Evolutionary conservation across 1,284 basidiomycete species (phyloP), one percentile per base, ranked within the genome.

Genomic region (Clitocybe nebularis): DNA sequence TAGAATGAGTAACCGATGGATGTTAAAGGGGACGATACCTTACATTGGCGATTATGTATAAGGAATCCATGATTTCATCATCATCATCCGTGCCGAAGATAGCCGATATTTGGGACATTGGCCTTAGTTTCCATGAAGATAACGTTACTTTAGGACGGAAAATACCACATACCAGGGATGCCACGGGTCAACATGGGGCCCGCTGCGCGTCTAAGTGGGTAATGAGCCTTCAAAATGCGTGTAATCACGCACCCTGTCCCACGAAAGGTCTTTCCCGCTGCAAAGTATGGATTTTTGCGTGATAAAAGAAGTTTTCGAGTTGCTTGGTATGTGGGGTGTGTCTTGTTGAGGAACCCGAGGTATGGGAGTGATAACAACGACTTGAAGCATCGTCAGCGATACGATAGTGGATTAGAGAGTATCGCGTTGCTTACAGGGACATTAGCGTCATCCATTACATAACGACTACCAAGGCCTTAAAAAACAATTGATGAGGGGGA

Each of bases 361-460:
- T 89, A 89, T 10, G 86, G 85, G 26, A 89, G 67, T 0, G 86
- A 84, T 13, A 89, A 64, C 10, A 89, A 63, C 0, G 85, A 86
- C 79, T 86, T 38, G n/a, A 16, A 37, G 22, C 8, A 37, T 33
- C 8, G 11, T 39, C 20, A 24, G 36, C n/a, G 39, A 48, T 35
- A 3, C n/a, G 44, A 17, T 23, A 21, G 24, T 46, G 41, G 14
- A 16, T 13, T 24, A 35, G 7, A n/a, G 39, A 23, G 11, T 2
- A 14, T 14, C 13, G 14, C 39, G 11, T 36, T 4, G 32, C 79
- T 52, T 57, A 85, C 84, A 13, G 86, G 86, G 41, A 89, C 85
- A 50, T 89, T 89, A 1, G 84, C 85, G 49, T 88, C 86, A 49
- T 88, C 86, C 83, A 87, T 89, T 16, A 86, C 73, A 61, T 86